These are phyloP conservation scores for Triticum monococcum DNA, from an alignment of 176 grass and related monocot species.

Conservation along the genomic window DNA sequence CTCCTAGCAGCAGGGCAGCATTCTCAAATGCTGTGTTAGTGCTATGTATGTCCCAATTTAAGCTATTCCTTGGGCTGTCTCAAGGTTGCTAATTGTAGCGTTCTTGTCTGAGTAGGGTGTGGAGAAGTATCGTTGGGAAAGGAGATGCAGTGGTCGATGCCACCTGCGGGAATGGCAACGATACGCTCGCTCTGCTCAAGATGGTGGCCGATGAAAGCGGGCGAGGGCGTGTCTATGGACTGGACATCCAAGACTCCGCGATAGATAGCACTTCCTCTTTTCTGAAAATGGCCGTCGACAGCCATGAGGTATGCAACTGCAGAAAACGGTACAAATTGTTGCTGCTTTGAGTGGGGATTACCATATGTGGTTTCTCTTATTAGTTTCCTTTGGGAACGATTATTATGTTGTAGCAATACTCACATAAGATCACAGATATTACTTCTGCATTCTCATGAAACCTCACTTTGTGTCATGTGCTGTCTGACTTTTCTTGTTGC, in stretches of 20 bases:
- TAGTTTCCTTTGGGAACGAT: neutral
- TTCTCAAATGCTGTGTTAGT: too few species aligned
- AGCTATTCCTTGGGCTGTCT: too few species aligned
- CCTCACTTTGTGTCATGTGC: conserved; percentile 6
- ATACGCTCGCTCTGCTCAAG: conserved; percentile 71
- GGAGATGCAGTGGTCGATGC: conserved; percentile 86
- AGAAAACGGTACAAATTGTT: conserved; percentile 25
- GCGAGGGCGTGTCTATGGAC: conserved; percentile 64
- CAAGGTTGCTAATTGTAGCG: neutral
- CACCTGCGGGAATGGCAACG: conserved; percentile 90
- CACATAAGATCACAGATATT: neutral
- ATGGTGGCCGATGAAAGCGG: conserved; percentile 63
- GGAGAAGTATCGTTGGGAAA: conserved; percentile 71
- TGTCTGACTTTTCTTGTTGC: conserved; percentile 19
- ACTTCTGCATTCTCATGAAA: neutral
- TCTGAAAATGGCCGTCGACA: conserved; percentile 51
- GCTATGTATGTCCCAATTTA: too few species aligned
- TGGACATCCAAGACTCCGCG: conserved; percentile 81
- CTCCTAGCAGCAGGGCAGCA: neutral
- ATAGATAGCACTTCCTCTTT: conserved; percentile 67
- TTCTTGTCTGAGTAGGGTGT: conserved; percentile 45
- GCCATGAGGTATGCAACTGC: conserved; percentile 43
- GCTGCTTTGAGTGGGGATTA: neutral
- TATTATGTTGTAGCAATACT: neutral
- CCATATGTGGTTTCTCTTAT: neutral